Evolutionary conservation across 306 rosid species (phyloP), one percentile per base, ranked within the genome.

Genomic region (Rosa chinensis): DNA sequence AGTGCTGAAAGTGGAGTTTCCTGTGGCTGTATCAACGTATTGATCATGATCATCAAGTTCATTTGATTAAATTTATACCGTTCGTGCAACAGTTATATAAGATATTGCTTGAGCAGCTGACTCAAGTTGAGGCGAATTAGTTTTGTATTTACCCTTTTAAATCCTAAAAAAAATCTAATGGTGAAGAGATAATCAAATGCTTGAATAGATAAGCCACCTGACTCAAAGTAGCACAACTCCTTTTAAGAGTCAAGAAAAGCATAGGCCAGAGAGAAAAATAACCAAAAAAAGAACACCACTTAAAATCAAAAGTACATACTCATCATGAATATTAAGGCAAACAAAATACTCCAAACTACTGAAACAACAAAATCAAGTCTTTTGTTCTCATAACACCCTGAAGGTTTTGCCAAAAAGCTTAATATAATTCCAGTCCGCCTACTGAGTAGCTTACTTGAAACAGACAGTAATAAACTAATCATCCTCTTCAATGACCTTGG

Each of bases 401-500:
- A 82, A 87, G 28, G 62, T 64, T 40, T 71, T 37, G 39, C 66
- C 66, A 84, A 84, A 81, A 74, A 14, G 59, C 81, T 35, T 72
- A 66, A 75, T 37, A 66, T 43, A 79, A 77, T 43, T 77, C 74
- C 21, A 62, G 61, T 69, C 21, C 52, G 49, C 74, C 72, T 59
- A 74, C 16, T 40, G 67, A 42, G 76, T 44, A 69, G 55, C 58
- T 82, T 69, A 40, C 49, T 74, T 74, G 8, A 78, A 83, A 49
- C 75, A 39, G 75, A 39, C 18, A n/a, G 5, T 6, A 14, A 80
- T 25, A 71, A 85, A 72, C 88, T 86, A 94, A 79, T 92, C 97
- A 56, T 94, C 97, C 39, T 94, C 98, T 5, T 92, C 99, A 52
- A 94, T 90, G 58, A 89, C 95, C 89, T 91, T 92, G 23, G 99